Conservation (phyloP, 1,139 yeast genomes). For the Hemisphaericaspora subhashii region DNA sequence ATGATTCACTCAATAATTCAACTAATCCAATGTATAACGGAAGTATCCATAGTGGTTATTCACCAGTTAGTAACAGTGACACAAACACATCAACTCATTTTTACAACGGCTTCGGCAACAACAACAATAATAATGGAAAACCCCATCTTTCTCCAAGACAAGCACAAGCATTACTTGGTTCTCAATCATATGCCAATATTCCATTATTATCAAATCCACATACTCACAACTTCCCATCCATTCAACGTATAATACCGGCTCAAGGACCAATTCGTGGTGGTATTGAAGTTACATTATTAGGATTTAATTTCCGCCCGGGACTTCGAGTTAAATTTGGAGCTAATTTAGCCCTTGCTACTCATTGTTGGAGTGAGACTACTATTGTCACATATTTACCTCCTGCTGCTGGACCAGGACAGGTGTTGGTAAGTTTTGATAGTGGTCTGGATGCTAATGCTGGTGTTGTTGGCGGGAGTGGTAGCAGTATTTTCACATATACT, state of each 20-base stretch:
- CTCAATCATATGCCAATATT: conserved; percentile 7
- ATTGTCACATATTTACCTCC: conserved; percentile 94
- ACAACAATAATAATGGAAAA: conserved; percentile 5
- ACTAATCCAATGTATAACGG: conserved; percentile 49
- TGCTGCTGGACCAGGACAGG: conserved; percentile 85
- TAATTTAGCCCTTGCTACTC: conserved; percentile 80
- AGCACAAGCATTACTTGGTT: conserved; percentile 4
- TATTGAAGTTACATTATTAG: conserved; percentile 86
- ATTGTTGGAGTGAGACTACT: conserved; percentile 94
- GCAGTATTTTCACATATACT: conserved; percentile 76
- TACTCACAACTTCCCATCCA: conserved; percentile 42
- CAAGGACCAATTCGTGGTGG: conserved; percentile 97
- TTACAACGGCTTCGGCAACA: not conserved
- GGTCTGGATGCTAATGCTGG: conserved; percentile 28
- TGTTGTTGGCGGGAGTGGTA: conserved; percentile 40
- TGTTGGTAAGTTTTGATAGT: conserved; percentile 76
- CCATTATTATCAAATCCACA: conserved; percentile 5
- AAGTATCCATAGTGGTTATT: conserved; percentile 35
- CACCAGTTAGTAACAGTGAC: conserved; percentile 48
- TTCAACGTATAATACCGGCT: conserved; percentile 87
- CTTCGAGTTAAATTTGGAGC: conserved; percentile 84
- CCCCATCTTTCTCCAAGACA: conserved; percentile 3
- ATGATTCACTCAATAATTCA: conserved; percentile 40
- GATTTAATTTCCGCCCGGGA: conserved; percentile 82
- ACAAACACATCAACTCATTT: conserved; percentile 36